These are phyloP conservation scores for Cystobasidium pallidum DNA, from an alignment of 1,284 basidiomycete genomes.

Conservation along the genomic window DNA sequence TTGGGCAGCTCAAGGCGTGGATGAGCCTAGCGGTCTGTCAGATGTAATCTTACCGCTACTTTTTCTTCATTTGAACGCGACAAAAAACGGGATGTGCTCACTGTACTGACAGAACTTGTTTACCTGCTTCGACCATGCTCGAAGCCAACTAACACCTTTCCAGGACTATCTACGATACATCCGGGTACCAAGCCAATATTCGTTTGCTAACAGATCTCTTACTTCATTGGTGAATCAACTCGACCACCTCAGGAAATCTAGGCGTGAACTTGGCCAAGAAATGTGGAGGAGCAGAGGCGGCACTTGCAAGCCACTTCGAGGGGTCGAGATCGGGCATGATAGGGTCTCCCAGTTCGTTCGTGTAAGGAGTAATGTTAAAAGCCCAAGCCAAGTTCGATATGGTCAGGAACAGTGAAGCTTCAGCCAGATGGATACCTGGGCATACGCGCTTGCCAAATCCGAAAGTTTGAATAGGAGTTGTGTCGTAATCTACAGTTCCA, in stretches of 20 bases:
- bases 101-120: too few species aligned
- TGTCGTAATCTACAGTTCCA: conserved; percentile 40
- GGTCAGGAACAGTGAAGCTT: conserved; percentile 55
- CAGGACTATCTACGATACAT: too few species aligned
- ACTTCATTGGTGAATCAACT: neutral
- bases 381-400: conserved; percentile 56
- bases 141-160: too few species aligned
- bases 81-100: too few species aligned
- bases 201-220: neutral
- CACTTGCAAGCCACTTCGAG: conserved; percentile 14
- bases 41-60: too few species aligned
- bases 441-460: conserved; percentile 49
- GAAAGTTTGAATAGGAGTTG: conserved; percentile 45
- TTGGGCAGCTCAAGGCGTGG: too few species aligned
- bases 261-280: conserved; percentile 13
- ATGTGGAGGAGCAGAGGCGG: conserved; percentile 13
- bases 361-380: conserved; percentile 50
- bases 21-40: too few species aligned
- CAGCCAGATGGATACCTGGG: conserved; percentile 57
- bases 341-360: conserved; percentile 7
- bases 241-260: conserved; percentile 12
- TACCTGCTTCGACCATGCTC: too few species aligned
- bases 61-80: too few species aligned
- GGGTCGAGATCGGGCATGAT: conserved; percentile 20
- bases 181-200: neutral